Percentiles rank a stretch among this genome's conserved stretches.
Conservation (phyloP, 768 basidiomycete genomes). For the Termitomyces eurrhizus region DNA sequence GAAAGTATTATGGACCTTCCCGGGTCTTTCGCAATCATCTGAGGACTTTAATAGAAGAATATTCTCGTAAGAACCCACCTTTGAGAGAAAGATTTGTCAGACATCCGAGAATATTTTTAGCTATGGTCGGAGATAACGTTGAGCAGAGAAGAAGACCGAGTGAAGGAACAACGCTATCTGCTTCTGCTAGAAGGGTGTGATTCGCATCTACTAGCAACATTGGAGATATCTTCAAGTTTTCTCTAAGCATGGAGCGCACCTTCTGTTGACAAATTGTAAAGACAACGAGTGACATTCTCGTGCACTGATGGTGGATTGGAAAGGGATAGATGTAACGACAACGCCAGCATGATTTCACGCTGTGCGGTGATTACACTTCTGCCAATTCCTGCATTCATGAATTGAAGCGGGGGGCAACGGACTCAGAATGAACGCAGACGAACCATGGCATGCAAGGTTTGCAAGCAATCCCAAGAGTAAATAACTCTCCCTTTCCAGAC, state of each 20-base stretch:
- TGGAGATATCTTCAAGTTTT: not conserved
- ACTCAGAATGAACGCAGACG: not conserved
- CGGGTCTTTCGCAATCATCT: slow-evolving; percentile 5
- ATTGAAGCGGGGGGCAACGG: not conserved
- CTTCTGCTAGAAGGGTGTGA: slow-evolving; percentile 7
- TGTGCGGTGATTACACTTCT: slow-evolving; percentile 4
- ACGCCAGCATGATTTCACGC: slow-evolving; percentile 5
- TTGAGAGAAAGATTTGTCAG: slow-evolving; percentile 16
- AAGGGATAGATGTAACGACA: slow-evolving; percentile 1
- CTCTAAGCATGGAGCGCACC: not conserved
- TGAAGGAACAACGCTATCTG: slow-evolving; percentile 1
- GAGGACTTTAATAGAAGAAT: not conserved
- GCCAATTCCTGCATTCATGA: slow-evolving; percentile 6
- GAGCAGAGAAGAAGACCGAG: slow-evolving; percentile 9
- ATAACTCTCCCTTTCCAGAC: slow-evolving; percentile 13
- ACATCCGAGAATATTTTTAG: slow-evolving; percentile 15
- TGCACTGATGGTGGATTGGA: slow-evolving; percentile 5
- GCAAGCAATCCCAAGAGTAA: slow-evolving; percentile 14
- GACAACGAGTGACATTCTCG: slow-evolving; percentile 14
- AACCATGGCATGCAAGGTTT: slow-evolving; percentile 17
- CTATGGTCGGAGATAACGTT: slow-evolving; percentile 3
- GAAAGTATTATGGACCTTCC: slow-evolving; percentile 13
- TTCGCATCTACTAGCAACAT: slow-evolving; percentile 2
- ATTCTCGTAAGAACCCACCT: slow-evolving; percentile 9
- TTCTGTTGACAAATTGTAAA: slow-evolving; percentile 18